These are phyloP conservation scores for Chaetoceros tenuissimus DNA, from an alignment of 108 stramenopile genomes.

Conservation along the genomic window DNA sequence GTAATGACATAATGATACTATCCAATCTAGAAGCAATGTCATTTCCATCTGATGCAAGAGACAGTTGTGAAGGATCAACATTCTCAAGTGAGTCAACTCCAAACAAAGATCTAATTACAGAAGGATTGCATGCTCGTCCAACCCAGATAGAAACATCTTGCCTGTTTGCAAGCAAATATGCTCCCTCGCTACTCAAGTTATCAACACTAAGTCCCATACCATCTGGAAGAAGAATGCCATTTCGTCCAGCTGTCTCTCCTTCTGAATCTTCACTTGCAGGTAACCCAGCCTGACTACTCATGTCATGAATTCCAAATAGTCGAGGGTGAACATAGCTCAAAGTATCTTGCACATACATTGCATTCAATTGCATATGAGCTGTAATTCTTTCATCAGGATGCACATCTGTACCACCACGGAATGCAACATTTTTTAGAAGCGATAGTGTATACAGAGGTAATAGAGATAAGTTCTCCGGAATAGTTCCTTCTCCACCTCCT, in stretches of 20 bases:
- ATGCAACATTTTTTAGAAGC: constrained; percentile 92
- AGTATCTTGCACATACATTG: constrained; percentile 76
- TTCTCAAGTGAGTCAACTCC: constrained; percentile 80
- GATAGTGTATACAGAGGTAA: constrained; percentile 95
- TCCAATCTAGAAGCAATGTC: constrained; percentile 70
- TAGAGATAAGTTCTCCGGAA: constrained; percentile 72
- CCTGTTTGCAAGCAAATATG: constrained; percentile 91
- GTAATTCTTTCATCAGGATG: constrained; percentile 91
- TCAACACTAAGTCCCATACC: constrained; percentile 78
- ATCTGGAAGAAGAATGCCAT: constrained; percentile 67
- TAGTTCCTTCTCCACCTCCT: constrained; percentile 21
- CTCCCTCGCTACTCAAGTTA: constrained; percentile 67
- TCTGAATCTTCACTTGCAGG: constrained; percentile 22
- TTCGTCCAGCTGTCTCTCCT: constrained; percentile 46
- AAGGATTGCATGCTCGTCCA: constrained; percentile 75
- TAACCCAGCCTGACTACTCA: constrained; percentile 62
- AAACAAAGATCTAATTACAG: constrained; percentile 73
- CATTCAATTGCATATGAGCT: constrained; percentile 58
- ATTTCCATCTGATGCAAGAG: constrained; percentile 43
- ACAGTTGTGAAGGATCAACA: constrained; percentile 45
- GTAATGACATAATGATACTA: constrained; percentile 69
- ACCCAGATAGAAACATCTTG: constrained; percentile 94
- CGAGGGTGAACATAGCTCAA: constrained; percentile 88
- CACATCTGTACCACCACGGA: constrained; percentile 93
- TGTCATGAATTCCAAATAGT: constrained; percentile 91